Evolutionary conservation across 176 grass and related monocot genomes (phyloP).

Genomic region (Metroxylon sagu): DNA sequence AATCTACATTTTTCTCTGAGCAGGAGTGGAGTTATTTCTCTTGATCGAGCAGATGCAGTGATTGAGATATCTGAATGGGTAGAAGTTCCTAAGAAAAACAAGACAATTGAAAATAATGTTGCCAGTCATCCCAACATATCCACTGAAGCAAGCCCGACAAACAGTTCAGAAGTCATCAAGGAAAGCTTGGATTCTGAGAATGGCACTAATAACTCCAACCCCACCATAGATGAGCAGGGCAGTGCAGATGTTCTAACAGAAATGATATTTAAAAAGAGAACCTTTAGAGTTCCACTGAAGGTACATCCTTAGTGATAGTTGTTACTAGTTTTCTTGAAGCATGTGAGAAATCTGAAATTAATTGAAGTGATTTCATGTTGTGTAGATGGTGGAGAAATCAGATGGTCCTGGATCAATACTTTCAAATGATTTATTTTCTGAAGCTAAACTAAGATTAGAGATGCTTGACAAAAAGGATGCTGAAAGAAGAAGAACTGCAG

Average conservation of each 20-base stretch:
- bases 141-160: slow-evolving; percentile 42
- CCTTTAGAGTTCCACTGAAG: slow-evolving; percentile 94
- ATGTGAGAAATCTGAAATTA: not conserved
- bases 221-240: slow-evolving; percentile 34
- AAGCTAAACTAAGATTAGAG: slow-evolving; percentile 91
- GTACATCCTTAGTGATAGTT: slow-evolving; percentile 29
- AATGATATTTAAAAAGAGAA: slow-evolving; percentile 91
- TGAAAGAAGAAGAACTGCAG: slow-evolving; percentile 81
- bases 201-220: slow-evolving; percentile 29
- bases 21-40: slow-evolving; percentile 89
- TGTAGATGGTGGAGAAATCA: slow-evolving; percentile 66
- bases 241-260: slow-evolving; percentile 53
- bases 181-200: slow-evolving; percentile 35
- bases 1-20: slow-evolving; percentile 98
- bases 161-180: slow-evolving; percentile 32
- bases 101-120: slow-evolving; percentile 56
- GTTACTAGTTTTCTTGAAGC: not conserved
- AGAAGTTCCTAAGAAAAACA: slow-evolving; percentile 84
- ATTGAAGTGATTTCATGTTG: not conserved
- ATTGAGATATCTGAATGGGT: slow-evolving; percentile 99
- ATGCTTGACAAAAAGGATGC: slow-evolving; percentile 79
- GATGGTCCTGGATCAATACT: slow-evolving; percentile 51
- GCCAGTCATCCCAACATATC: slow-evolving; percentile 41
- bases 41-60: slow-evolving; percentile 86
- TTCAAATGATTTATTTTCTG: slow-evolving; percentile 68